phyloP scores from a whole-genome alignment of 345 rosid species.

The Eutrema heterophyllum region DNA sequence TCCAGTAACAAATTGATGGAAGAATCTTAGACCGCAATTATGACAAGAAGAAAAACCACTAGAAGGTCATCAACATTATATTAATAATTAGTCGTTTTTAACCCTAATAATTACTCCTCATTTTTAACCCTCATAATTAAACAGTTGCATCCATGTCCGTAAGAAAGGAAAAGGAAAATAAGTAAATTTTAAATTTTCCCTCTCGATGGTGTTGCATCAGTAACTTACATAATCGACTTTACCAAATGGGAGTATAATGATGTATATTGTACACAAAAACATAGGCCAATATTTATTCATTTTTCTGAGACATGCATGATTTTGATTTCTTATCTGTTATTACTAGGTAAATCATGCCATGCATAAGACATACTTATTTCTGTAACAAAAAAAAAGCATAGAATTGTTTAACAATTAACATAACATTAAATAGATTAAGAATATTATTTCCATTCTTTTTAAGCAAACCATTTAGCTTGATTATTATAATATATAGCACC shows the following conservation, averaged over 20 bases:
- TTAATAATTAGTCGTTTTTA: not conserved
- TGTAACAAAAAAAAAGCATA: not conserved
- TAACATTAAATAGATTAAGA: not conserved
- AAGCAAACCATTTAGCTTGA: not conserved
- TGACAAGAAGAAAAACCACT: conserved; percentile 26
- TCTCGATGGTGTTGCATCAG: not conserved
- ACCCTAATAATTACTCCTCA: not conserved
- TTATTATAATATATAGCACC: not conserved
- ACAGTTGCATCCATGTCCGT: not conserved
- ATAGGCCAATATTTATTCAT: not conserved
- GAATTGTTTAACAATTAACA: not conserved
- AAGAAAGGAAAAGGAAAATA: not conserved
- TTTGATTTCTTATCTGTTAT: not conserved
- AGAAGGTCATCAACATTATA: conserved; percentile 13
- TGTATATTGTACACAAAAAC: not conserved
- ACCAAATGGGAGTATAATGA: not conserved
- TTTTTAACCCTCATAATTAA: not conserved
- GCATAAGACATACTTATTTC: not conserved
- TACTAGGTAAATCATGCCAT: not conserved
- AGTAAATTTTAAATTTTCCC: not conserved
- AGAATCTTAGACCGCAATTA: conserved; percentile 56
- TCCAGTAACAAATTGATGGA: conserved; percentile 24
- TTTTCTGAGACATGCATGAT: not conserved
- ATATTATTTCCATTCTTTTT: not conserved
- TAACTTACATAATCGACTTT: not conserved